Evolutionary conservation across 176 grass and related monocot genomes (phyloP), one percentile per base, ranked within the genome.

Genomic region (Microstegium vimineum): DNA sequence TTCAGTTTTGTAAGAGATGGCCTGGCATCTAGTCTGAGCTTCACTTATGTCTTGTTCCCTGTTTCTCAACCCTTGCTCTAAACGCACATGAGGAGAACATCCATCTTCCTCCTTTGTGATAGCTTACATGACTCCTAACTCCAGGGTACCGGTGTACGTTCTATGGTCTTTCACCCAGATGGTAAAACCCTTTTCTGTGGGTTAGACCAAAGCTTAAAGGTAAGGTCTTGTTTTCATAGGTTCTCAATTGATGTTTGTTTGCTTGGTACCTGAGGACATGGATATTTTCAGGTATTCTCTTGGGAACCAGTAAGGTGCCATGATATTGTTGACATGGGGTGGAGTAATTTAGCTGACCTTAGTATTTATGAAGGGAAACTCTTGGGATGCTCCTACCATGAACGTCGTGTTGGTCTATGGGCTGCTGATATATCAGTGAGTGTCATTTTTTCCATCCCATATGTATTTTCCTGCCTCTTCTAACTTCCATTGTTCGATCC

Each of bases 301-400:
- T 98, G 96, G 96, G 96, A 98, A 56, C 96, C 96, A 71, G 83
- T 98, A 85, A 94, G 89, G 78, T 98, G 91, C 30, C 96, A 95
- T 85, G 96, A 95, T 36, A 69, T 82, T 74, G 91, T 95, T 86
- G 90, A 95, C 75, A 95, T 98, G 87, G 90, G 96, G 23, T 98
- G 96, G 96, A 87, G 78, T 38, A 93, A 88, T 86, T 86, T 98
- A 65, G 89, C 85, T 80, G 96, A 98, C 79, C 89, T 98, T 75
- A 93, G 89, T 81, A 93, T 98, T 88, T 98, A 95, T 80, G 96
- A 98, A 94, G 96, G 96, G 77, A 98, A 95, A 90, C 93, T 98
- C 62, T 91, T 98, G 78, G 96, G 92, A 72, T 95, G 93, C 67
- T 98, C 96, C 25, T 91, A 88, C 67, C 82, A 84, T 87, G 88